phyloP scores from a whole-genome alignment of 208 protist species.

The Trypanosomatidae sp. region DNA sequence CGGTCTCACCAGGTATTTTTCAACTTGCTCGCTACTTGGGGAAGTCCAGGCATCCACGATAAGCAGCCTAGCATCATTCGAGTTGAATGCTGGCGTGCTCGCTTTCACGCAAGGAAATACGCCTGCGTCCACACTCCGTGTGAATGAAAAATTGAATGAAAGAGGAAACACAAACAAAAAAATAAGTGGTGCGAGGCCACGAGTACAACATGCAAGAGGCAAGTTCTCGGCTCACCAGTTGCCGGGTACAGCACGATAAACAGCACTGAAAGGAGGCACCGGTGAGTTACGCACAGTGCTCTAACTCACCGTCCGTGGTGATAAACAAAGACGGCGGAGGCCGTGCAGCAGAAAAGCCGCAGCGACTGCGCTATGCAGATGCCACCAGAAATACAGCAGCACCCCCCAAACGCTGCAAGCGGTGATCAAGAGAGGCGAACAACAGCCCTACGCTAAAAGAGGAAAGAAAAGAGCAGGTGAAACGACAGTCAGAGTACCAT shows the following conservation, averaged over 20 bases:
- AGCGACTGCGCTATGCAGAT: not conserved
- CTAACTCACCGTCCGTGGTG: not conserved
- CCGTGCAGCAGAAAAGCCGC: not conserved
- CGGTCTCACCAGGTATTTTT: constrained; percentile 10
- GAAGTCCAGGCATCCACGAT: not conserved
- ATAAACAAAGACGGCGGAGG: not conserved
- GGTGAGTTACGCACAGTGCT: no score
- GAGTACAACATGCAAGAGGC: not conserved
- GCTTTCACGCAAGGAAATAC: not conserved
- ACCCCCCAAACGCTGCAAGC: not conserved
- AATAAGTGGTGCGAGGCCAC: not conserved
- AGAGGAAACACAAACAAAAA: not conserved
- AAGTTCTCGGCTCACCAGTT: not conserved
- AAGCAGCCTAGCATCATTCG: not conserved
- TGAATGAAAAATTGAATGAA: no score
- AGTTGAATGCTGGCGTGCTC: not conserved
- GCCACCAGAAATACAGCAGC: not conserved
- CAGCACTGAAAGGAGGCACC: not conserved
- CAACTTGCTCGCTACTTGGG: not conserved
- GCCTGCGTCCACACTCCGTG: not conserved
- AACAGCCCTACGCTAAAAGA: not conserved
- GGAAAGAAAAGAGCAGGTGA: not conserved
- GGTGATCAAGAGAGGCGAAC: not conserved
- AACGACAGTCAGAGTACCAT: no score
- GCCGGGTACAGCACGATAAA: not conserved